Conservation (phyloP, 768 basidiomycete species). For the Leccinum disarticulatum region DNA sequence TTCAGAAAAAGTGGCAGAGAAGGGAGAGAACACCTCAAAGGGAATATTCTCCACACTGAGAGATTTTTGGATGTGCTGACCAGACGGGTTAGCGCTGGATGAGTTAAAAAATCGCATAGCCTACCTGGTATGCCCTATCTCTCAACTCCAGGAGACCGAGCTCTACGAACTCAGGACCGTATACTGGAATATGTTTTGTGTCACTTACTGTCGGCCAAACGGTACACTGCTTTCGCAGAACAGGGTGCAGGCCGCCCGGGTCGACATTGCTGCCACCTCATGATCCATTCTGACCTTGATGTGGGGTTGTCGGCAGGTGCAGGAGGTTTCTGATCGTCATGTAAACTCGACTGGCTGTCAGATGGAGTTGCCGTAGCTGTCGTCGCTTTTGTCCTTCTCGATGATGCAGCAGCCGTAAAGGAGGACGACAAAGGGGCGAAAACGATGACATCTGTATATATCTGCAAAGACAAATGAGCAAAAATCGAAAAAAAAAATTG, state of each 20-base stretch:
- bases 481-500: not conserved
- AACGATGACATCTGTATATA: conserved; percentile 82
- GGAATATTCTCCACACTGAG: conserved; percentile 80
- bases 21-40: conserved; percentile 83
- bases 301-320: conserved; percentile 27
- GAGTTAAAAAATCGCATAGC: not conserved
- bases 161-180: conserved; percentile 39
- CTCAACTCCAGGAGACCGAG: conserved; percentile 72
- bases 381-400: conserved; percentile 10
- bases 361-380: conserved; percentile 26
- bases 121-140: conserved; percentile 62
- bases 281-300: conserved; percentile 68
- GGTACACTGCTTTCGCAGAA: conserved; percentile 82
- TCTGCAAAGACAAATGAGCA: conserved; percentile 38
- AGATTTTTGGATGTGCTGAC: conserved; percentile 71
- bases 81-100: conserved; percentile 6
- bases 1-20: conserved; percentile 79
- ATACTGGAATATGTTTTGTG: not conserved
- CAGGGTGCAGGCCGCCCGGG: conserved; percentile 68
- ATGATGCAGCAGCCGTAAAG: conserved; percentile 38
- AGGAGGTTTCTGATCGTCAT: conserved; percentile 21
- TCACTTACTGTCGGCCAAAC: conserved; percentile 78
- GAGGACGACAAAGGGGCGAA: conserved; percentile 84
- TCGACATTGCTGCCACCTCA: conserved; percentile 60
- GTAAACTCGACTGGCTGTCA: conserved; percentile 37